Evolutionary conservation across 2,329 filamentous ascomycete species (phyloP).

Genomic region (Neoascochyta sp.): DNA sequence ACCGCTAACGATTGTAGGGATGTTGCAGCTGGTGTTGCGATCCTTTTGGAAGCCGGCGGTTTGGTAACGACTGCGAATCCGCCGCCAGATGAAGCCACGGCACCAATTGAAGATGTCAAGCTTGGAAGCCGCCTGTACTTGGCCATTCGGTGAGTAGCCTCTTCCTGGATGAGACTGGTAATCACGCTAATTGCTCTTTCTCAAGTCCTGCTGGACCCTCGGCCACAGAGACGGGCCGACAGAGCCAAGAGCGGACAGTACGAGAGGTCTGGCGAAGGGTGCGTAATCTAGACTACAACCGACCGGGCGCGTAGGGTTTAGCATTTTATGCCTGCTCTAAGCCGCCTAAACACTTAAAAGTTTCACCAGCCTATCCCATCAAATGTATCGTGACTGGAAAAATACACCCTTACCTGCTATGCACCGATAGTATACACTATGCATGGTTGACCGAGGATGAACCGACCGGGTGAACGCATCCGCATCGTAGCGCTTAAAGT

Average conservation of each 20-base stretch:
- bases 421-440: too few relatives aligned
- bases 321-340: too few relatives aligned
- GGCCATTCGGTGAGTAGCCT: slow-evolving; percentile 57
- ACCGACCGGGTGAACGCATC: slow-evolving; percentile 1
- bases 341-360: too few relatives aligned
- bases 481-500: slow-evolving; percentile 6
- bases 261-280: slow-evolving; percentile 71
- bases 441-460: slow-evolving; percentile 2
- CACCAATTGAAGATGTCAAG: slow-evolving; percentile 56
- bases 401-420: not conserved
- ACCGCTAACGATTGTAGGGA: slow-evolving; percentile 51
- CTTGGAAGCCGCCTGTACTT: slow-evolving; percentile 68
- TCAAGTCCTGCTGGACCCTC: slow-evolving; percentile 61
- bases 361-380: too few relatives aligned
- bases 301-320: slow-evolving; percentile 59
- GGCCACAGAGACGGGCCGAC: slow-evolving; percentile 58
- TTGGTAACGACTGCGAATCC: slow-evolving; percentile 72
- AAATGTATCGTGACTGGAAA: too few relatives aligned
- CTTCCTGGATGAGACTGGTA: too few relatives aligned
- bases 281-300: slow-evolving; percentile 60
- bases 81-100: slow-evolving; percentile 55
- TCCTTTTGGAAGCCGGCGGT: slow-evolving; percentile 70
- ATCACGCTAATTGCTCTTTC: too few relatives aligned
- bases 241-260: slow-evolving; percentile 67
- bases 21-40: slow-evolving; percentile 70